A percentile compares a stretch with the other conserved stretches of the same genome.
Evolutionary conservation across 2,329 filamentous ascomycete genomes (phyloP).

Genomic region (Fusarium burgessii): DNA sequence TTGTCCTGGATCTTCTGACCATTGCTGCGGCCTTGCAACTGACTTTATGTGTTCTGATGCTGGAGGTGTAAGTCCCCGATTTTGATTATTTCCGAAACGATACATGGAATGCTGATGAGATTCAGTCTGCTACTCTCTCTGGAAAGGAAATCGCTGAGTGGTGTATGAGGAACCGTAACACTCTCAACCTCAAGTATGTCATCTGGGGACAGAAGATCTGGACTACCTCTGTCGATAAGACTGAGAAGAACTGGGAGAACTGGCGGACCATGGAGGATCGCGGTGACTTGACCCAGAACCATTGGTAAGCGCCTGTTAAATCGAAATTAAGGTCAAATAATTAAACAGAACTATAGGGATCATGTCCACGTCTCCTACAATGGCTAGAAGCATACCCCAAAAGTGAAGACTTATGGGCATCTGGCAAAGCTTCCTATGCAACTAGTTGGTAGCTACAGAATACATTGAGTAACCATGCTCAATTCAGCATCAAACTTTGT

Average conservation of each 20-base stretch:
- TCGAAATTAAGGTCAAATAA: not conserved
- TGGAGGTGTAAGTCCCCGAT: conserved; percentile 52
- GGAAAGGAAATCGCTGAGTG: conserved; percentile 61
- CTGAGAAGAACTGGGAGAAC: conserved; percentile 53
- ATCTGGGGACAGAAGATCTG: conserved; percentile 65
- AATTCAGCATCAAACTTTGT: not conserved
- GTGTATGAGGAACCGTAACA: conserved; percentile 58
- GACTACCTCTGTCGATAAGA: conserved; percentile 52
- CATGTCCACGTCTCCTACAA: conserved; percentile 48
- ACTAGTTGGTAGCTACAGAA: not conserved
- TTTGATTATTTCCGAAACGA: not conserved
- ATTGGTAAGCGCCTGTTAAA: conserved; percentile 51
- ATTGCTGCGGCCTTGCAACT: conserved; percentile 54
- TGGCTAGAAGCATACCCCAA: conserved; percentile 1
- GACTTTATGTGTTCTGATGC: conserved; percentile 56
- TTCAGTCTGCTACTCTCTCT: conserved; percentile 51
- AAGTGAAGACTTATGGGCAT: not conserved
- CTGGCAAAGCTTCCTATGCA: not conserved
- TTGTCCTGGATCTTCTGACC: conserved; percentile 51
- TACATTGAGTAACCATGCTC: not conserved
- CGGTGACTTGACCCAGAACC: conserved; percentile 56
- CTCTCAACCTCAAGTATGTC: conserved; percentile 60
- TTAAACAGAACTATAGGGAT: conserved; percentile 34
- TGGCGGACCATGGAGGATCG: conserved; percentile 60
- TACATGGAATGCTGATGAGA: not conserved